Evolutionary conservation across 176 grass and related monocot genomes (phyloP).

Genomic region (Alopecurus myosuroides): DNA sequence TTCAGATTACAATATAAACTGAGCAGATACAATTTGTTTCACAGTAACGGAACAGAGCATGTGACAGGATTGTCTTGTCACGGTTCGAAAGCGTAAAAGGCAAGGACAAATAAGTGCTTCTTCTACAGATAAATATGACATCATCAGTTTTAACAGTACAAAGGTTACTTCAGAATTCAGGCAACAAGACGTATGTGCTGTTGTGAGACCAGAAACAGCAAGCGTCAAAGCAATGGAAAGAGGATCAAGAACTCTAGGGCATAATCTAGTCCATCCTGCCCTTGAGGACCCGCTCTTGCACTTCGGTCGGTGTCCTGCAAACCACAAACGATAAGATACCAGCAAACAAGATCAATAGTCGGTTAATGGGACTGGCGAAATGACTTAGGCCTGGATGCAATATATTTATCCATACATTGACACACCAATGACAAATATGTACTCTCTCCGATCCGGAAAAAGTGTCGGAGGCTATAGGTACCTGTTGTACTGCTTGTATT

Average conservation of each 20-base stretch:
- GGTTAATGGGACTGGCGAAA: not conserved
- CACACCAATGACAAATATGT: too few species aligned
- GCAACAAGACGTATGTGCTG: not conserved
- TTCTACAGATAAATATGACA: slow-evolving; percentile 2
- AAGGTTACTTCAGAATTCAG: slow-evolving; percentile 16
- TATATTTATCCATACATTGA: too few species aligned
- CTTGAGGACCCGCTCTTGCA: slow-evolving; percentile 79
- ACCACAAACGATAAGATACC: not conserved
- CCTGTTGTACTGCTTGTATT: too few species aligned
- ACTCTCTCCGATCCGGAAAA: too few species aligned
- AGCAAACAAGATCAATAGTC: not conserved
- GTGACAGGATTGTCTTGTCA: not conserved
- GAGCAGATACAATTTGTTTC: too few species aligned
- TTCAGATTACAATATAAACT: too few species aligned
- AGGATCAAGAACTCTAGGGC: not conserved
- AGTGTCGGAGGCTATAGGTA: too few species aligned
- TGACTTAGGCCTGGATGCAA: too few species aligned
- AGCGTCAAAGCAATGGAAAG: slow-evolving; percentile 4
- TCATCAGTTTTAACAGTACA: slow-evolving; percentile 10
- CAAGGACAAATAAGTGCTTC: not conserved
- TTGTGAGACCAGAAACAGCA: not conserved
- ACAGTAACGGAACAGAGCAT: too few species aligned
- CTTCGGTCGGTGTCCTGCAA: slow-evolving; percentile 85
- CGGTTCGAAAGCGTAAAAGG: not conserved
- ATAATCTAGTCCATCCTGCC: slow-evolving; percentile 80